Evolutionary conservation across 2,329 filamentous ascomycete species (phyloP).

Genomic region (Sclerotinia borealis): DNA sequence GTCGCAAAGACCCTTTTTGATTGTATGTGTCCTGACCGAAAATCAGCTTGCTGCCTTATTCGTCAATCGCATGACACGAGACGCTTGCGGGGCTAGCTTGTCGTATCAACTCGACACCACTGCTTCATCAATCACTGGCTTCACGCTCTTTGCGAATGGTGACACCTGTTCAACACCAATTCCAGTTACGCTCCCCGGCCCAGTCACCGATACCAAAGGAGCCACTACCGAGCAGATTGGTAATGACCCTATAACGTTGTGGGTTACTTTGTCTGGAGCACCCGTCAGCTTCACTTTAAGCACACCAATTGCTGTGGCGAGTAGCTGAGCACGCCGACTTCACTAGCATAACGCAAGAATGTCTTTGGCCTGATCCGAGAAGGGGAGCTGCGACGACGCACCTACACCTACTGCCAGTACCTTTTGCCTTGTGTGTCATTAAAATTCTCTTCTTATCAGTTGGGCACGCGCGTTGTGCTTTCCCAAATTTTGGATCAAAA

Average conservation of each 20-base stretch:
- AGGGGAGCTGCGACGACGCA: neutral
- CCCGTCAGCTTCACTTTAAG: constrained; percentile 38
- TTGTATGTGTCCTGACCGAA: constrained; percentile 9
- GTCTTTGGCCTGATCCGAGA: neutral
- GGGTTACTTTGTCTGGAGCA: constrained; percentile 41
- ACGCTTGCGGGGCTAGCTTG: constrained; percentile 21
- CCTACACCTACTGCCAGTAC: neutral
- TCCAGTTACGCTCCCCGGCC: constrained; percentile 34
- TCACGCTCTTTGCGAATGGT: constrained; percentile 37
- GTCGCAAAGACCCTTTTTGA: constrained; percentile 16
- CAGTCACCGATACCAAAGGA: constrained; percentile 20
- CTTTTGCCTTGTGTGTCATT: neutral
- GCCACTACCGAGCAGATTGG: constrained; percentile 42
- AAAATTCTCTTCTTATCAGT: constrained; percentile 7
- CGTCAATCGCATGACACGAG: constrained; percentile 38
- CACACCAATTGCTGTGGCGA: constrained; percentile 11
- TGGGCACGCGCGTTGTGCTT: neutral
- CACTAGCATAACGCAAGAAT: neutral
- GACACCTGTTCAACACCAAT: constrained; percentile 22
- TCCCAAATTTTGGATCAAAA: neutral
- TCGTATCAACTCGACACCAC: constrained; percentile 15
- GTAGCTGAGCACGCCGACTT: neutral
- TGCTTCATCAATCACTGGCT: constrained; percentile 20
- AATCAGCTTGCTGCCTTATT: constrained; percentile 33
- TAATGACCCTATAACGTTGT: constrained; percentile 45